Conservation (phyloP, 805 yeast species). For the Candida glaebosa region DNA sequence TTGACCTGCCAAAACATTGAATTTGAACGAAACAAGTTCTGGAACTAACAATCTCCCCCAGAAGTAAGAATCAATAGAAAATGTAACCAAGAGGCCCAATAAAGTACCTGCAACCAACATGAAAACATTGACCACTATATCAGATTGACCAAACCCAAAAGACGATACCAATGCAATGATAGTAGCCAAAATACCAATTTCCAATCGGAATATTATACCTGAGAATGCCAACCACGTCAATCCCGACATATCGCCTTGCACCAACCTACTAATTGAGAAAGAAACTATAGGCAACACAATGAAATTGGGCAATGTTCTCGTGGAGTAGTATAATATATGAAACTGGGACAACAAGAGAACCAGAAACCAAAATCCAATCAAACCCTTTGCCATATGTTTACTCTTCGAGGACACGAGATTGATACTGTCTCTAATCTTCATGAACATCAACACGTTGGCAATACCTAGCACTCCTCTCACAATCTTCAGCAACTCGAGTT, state of each 20-base stretch:
- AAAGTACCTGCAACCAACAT: constrained; percentile 48
- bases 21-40: constrained; percentile 67
- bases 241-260: constrained; percentile 47
- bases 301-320: constrained; percentile 86
- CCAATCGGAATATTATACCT: constrained; percentile 70
- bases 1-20: constrained; percentile 74
- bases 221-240: constrained; percentile 56
- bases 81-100: constrained; percentile 47
- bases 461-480: constrained; percentile 63
- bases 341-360: constrained; percentile 65
- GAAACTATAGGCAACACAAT: constrained; percentile 73
- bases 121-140: constrained; percentile 32
- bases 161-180: constrained; percentile 48
- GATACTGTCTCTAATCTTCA: constrained; percentile 44
- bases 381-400: constrained; percentile 13
- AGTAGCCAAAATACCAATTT: constrained; percentile 53
- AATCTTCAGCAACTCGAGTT: constrained; percentile 49
- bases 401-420: constrained; percentile 20
- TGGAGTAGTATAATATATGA: constrained; percentile 74
- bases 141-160: constrained; percentile 44
- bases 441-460: constrained; percentile 51
- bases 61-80: constrained; percentile 65
- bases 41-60: constrained; percentile 69
- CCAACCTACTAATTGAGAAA: constrained; percentile 47
- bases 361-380: constrained; percentile 54